Conservation (phyloP, 148 eudicot genomes). For the Chenopodium quinoa region DNA sequence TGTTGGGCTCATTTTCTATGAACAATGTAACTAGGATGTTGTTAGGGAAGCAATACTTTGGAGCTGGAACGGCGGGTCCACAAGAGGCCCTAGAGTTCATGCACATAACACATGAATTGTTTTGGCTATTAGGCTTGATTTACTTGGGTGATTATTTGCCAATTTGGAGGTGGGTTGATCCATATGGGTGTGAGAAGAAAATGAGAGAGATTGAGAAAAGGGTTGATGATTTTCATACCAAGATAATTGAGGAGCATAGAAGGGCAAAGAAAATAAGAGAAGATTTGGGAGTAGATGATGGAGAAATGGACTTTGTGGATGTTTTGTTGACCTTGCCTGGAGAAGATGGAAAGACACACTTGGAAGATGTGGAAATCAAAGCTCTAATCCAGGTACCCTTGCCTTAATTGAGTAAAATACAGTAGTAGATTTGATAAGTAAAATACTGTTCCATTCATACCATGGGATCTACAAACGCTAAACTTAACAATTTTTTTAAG, state of each 20-base stretch:
- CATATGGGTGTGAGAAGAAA: constrained; percentile 78
- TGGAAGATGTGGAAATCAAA: constrained; percentile 88
- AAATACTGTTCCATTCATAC: no score
- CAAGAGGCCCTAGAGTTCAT: constrained; percentile 86
- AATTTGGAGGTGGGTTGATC: constrained; percentile 93
- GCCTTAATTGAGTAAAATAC: no score
- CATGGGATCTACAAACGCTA: no score
- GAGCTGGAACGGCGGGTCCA: constrained; percentile 64
- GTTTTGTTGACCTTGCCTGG: constrained; percentile 83
- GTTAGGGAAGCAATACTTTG: constrained; percentile 89
- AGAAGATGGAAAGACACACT: constrained; percentile 69
- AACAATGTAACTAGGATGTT: constrained; percentile 96
- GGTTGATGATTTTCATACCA: constrained; percentile 81
- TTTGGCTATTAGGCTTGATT: constrained; percentile 80
- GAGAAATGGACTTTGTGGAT: constrained; percentile 86
- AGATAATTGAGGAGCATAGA: constrained; percentile 74
- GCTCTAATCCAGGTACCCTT: constrained; percentile 82
- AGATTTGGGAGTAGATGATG: constrained; percentile 30
- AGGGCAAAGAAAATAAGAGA: constrained; percentile 29
- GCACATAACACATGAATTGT: constrained; percentile 90
- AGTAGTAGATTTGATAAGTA: neutral
- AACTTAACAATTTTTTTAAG: no score
- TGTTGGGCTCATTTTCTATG: constrained; percentile 90
- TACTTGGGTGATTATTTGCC: constrained; percentile 94
- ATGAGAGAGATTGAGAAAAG: constrained; percentile 95